Evolutionary conservation across 257 asterid genomes (phyloP), one percentile per base, ranked within the genome.

Genomic region (Salvia hispanica): DNA sequence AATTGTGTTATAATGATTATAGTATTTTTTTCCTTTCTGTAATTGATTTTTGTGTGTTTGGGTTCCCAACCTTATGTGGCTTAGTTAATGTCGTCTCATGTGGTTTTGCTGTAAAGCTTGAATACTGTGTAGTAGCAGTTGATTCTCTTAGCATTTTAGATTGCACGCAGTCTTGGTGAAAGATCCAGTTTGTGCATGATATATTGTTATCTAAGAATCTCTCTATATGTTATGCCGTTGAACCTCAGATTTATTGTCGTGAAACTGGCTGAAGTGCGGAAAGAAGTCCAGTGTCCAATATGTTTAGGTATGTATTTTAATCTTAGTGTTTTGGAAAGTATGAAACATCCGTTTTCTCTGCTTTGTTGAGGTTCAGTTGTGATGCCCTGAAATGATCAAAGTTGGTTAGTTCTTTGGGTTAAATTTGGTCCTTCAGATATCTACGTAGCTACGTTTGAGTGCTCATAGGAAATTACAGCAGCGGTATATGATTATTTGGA

Each of bases 241-340:
- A 67, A 64, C 73, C 55, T 68, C 93, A 90, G 99, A 74, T 83
- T 65, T 78, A 67, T 90, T 64, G 45, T 61, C 3, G 89, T 93
- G 77, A 90, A 80, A 79, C 72, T 90, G 77, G 83, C 91, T 21
- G 99, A 93, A 67, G 76, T 88, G 62, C 90, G 95, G 68, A 93
- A 90, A 80, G 99, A 93, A 81, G 96, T 90, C 52, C 97, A 93
- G 75, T 93, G 97, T 82, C 97, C 99, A 64, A 88, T 93, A 85
- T 93, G 96, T 71, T 76, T 90, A 76, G 95, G 97, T 90, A 88
- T 53, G 84, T 52, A 55, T 68, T 52, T 42, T 14, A 9, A 57
- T 60, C 10, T 34, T 58, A n/a, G 39, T 58, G 28, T 44, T n/a
- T 60, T 68, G 21, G 56, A 36, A 58, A 34, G 18, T 18, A 12